Conservation (phyloP, 2,329 filamentous ascomycete species). For the Botrytis deweyae region DNA sequence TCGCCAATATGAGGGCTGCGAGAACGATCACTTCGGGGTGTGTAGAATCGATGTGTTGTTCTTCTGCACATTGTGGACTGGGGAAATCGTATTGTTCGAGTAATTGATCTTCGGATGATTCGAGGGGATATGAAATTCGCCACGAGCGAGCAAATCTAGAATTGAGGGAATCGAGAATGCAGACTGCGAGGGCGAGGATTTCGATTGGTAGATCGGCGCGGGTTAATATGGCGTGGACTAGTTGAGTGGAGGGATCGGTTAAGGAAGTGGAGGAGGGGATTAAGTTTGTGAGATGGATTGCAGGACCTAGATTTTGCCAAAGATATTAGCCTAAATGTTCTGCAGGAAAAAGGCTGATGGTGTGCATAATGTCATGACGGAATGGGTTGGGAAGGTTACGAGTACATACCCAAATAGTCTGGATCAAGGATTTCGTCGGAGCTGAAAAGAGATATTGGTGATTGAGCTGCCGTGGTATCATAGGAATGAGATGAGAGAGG, state of each 20-base stretch:
- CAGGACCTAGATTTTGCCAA: slow-evolving; percentile 52
- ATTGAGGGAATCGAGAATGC: slow-evolving; percentile 64
- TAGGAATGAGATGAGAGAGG: slow-evolving; percentile 49
- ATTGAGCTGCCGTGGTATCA: slow-evolving; percentile 26
- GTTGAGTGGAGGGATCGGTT: slow-evolving; percentile 54
- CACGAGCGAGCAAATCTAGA: slow-evolving; percentile 61
- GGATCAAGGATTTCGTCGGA: slow-evolving; percentile 35
- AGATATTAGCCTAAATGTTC: slow-evolving; percentile 33
- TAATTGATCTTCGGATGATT: slow-evolving; percentile 33
- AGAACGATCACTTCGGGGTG: slow-evolving; percentile 62
- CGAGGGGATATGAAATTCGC: slow-evolving; percentile 58
- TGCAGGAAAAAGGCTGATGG: slow-evolving; percentile 2
- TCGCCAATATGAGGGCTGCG: slow-evolving; percentile 61
- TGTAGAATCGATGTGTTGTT: slow-evolving; percentile 59
- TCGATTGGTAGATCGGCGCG: slow-evolving; percentile 59
- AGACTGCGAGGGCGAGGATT: slow-evolving; percentile 62
- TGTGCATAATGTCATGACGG: background rate
- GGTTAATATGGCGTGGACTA: slow-evolving; percentile 60
- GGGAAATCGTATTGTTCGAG: slow-evolving; percentile 38
- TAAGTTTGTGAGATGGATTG: slow-evolving; percentile 65
- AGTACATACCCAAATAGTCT: slow-evolving; percentile 33
- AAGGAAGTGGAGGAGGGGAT: slow-evolving; percentile 63
- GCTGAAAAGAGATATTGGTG: slow-evolving; percentile 28
- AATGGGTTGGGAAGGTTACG: slow-evolving; percentile 24
- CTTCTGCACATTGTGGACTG: background rate